Percentiles rank a stretch among this genome's conserved stretches.
phyloP scores from a whole-genome alignment of 768 basidiomycete species.

The Boletus rubroflammeus region DNA sequence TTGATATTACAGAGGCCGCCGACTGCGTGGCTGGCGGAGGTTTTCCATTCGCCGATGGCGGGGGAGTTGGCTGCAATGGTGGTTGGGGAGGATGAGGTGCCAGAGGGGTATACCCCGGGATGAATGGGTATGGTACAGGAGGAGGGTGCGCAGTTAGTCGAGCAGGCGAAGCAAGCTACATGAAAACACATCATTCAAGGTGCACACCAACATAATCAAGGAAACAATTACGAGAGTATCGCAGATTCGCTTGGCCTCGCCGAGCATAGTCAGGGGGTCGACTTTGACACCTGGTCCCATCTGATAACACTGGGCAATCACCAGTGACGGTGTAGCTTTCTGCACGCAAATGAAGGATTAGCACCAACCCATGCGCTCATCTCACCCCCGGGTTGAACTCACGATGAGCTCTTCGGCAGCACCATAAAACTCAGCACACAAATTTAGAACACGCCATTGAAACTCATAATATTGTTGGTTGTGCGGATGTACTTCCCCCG shows the following conservation, averaged over 20 bases:
- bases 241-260: constrained; percentile 73
- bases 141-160: constrained; percentile 66
- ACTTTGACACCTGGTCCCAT: constrained; percentile 66
- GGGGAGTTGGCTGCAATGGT: constrained; percentile 35
- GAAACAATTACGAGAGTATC: constrained; percentile 59
- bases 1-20: constrained; percentile 55
- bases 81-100: constrained; percentile 30
- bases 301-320: constrained; percentile 78
- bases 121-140: constrained; percentile 50
- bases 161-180: constrained; percentile 69
- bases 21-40: constrained; percentile 30
- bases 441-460: constrained; percentile 78
- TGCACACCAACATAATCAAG: neutral
- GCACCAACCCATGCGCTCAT: constrained; percentile 2
- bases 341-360: constrained; percentile 19
- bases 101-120: constrained; percentile 38
- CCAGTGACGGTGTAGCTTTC: constrained; percentile 60
- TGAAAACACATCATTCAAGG: constrained; percentile 13
- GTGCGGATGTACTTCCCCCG: constrained; percentile 52
- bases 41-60: constrained; percentile 35
- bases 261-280: constrained; percentile 70
- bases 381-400: constrained; percentile 32
- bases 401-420: constrained; percentile 84
- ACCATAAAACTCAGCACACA: constrained; percentile 83
- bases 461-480: constrained; percentile 83